Conservation (phyloP, 768 basidiomycete species). For the Pleurotus cornucopiae region DNA sequence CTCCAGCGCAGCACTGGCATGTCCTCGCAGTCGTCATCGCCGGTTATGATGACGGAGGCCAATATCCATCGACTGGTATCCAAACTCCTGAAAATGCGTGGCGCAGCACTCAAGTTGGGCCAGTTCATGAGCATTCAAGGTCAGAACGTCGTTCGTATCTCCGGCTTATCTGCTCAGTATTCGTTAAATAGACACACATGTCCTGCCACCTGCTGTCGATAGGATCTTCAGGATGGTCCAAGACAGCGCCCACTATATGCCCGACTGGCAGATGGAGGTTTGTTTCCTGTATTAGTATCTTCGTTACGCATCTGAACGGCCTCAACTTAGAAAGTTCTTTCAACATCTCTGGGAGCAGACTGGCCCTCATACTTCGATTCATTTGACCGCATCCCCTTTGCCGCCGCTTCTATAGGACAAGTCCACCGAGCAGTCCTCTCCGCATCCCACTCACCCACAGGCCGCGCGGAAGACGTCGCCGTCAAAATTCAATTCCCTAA, state of each 20-base stretch:
- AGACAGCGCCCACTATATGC: conserved; percentile 97
- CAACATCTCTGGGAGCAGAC: conserved; percentile 62
- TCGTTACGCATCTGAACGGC: neutral
- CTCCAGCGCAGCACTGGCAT: conserved; percentile 59
- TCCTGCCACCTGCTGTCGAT: conserved; percentile 85
- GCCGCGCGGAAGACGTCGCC: conserved; percentile 55
- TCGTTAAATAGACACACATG: conserved; percentile 66
- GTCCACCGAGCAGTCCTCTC: conserved; percentile 66
- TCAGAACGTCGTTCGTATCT: conserved; percentile 11
- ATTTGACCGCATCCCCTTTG: conserved; percentile 86
- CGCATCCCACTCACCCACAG: conserved; percentile 27
- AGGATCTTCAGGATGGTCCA: conserved; percentile 87
- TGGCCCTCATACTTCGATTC: conserved; percentile 70
- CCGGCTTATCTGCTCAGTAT: neutral
- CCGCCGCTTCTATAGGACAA: conserved; percentile 96
- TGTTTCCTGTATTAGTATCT: conserved; percentile 9
- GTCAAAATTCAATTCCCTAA: conserved; percentile 96
- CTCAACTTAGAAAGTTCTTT: conserved; percentile 59
- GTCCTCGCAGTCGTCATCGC: conserved; percentile 26
- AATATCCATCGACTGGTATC: conserved; percentile 88
- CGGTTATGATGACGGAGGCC: conserved; percentile 84
- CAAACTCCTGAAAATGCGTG: conserved; percentile 93
- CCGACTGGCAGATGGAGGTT: conserved; percentile 97
- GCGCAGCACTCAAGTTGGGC: conserved; percentile 93
- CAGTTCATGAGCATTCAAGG: conserved; percentile 98